Percentiles rank a stretch among this genome's conserved stretches.
Evolutionary conservation across 257 asterid species (phyloP).

Genomic region (Craterostigma plantagineum): DNA sequence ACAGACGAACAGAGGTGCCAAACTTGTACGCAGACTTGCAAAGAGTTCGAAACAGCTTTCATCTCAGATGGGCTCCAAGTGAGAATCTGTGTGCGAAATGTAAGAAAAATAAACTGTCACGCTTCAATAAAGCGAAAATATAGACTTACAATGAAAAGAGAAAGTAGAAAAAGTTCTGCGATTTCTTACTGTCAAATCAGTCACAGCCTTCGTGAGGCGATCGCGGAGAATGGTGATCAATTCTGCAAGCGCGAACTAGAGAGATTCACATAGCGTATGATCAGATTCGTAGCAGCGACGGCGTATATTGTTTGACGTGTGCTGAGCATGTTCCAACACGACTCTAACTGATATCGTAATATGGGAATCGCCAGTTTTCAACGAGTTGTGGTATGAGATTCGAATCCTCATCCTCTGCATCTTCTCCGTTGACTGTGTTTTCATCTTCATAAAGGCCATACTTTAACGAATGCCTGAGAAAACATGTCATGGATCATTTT

Average conservation of each 20-base stretch:
- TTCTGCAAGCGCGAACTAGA: no score
- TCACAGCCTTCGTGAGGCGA: constrained; percentile 70
- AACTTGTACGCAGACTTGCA: constrained; percentile 78
- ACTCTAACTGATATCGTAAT: constrained; percentile 52
- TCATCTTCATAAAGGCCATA: constrained; percentile 49
- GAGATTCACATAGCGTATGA: constrained; percentile 58
- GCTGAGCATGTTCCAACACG: constrained; percentile 84
- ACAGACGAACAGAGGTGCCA: constrained; percentile 66
- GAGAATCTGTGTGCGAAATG: constrained; percentile 37
- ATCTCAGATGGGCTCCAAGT: constrained; percentile 61
- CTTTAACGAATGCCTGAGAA: constrained; percentile 58
- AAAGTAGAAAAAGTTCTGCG: no score
- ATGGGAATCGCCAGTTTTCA: constrained; percentile 82
- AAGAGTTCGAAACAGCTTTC: constrained; percentile 74
- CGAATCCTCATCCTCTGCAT: constrained; percentile 40
- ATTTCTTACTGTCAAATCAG: constrained; percentile 43
- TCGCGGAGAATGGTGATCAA: constrained; percentile 55
- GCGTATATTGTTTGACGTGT: constrained; percentile 63
- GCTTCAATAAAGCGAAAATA: not conserved
- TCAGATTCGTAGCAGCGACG: constrained; percentile 58
- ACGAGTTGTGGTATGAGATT: constrained; percentile 69
- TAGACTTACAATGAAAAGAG: not conserved
- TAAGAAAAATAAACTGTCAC: not conserved
- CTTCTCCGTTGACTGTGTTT: no score
- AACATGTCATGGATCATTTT: not conserved